Conservation (phyloP, 805 yeast genomes). For the Grigorovia humatica region DNA sequence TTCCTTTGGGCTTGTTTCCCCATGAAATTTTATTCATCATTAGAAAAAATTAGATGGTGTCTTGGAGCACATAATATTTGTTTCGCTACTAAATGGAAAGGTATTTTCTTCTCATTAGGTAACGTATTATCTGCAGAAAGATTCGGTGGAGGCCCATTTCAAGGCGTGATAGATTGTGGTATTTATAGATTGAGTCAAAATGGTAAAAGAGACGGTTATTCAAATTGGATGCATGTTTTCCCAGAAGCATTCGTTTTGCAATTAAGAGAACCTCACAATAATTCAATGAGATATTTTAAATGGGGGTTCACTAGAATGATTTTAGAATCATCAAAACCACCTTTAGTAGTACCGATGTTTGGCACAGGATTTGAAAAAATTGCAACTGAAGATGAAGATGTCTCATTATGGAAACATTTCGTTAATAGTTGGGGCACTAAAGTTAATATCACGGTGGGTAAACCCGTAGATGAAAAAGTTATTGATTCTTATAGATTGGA, state of each 20-base stretch:
- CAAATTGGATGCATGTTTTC: conserved; percentile 88
- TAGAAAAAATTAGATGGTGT: conserved; percentile 81
- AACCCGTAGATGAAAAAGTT: conserved; percentile 48
- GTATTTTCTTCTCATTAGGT: conserved; percentile 72
- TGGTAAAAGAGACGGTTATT: conserved; percentile 50
- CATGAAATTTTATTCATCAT: conserved; percentile 47
- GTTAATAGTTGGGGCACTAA: conserved; percentile 60
- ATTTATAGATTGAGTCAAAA: conserved; percentile 71
- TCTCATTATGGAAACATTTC: conserved; percentile 41
- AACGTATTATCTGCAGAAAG: conserved; percentile 80
- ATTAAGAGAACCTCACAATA: conserved; percentile 61
- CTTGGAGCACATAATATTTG: conserved; percentile 89
- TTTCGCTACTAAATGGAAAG: conserved; percentile 43
- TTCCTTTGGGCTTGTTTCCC: conserved; percentile 81
- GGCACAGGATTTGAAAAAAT: conserved; percentile 79
- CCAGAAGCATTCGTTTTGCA: conserved; percentile 95
- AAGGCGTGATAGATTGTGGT: conserved; percentile 80
- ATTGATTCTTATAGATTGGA: conserved; percentile 52
- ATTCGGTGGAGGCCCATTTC: conserved; percentile 91
- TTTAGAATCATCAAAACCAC: conserved; percentile 72
- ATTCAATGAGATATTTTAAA: conserved; percentile 88
- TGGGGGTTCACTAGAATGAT: conserved; percentile 90
- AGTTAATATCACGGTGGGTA: conserved; percentile 61
- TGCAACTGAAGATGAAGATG: conserved; percentile 62
- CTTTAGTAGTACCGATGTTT: conserved; percentile 80